These are phyloP conservation scores for Tuber calosporum DNA, from an alignment of 495 filamentous ascomycete species.

Conservation along the genomic window DNA sequence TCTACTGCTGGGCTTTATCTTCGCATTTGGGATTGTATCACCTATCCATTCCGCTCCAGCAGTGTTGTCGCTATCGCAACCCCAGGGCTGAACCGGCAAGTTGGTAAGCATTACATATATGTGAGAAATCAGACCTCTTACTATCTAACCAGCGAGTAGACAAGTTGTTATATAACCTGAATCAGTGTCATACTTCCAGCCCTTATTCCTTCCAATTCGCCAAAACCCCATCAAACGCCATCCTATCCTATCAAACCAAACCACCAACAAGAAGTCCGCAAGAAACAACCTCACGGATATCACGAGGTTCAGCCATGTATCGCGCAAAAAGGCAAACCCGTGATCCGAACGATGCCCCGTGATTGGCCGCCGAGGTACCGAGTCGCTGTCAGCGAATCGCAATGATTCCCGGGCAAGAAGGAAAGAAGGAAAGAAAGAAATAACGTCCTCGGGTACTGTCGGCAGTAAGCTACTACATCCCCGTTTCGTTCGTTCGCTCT, in stretches of 20 bases:
- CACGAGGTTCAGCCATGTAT: background rate
- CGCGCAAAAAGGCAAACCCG: background rate
- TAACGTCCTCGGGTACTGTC: background rate
- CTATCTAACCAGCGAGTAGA: background rate
- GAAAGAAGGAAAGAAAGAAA: background rate
- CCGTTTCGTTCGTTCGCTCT: background rate
- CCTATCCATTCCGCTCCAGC: background rate
- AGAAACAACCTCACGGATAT: background rate
- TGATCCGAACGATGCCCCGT: background rate
- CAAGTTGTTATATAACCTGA: background rate
- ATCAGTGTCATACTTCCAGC: background rate
- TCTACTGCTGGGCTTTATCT: background rate
- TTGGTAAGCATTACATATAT: background rate
- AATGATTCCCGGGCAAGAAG: background rate
- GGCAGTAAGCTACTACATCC: background rate
- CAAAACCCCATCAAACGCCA: background rate
- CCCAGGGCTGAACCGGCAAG: background rate
- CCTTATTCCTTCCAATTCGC: background rate
- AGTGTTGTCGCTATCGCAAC: background rate
- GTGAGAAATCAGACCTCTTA: background rate
- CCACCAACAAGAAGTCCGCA: background rate
- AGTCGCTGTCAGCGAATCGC: background rate
- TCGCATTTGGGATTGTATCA: background rate
- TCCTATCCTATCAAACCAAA: background rate
- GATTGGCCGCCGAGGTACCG: background rate